Evolutionary conservation across 257 asterid genomes (phyloP), one percentile per base, ranked within the genome.

Genomic region (Avicennia marina): DNA sequence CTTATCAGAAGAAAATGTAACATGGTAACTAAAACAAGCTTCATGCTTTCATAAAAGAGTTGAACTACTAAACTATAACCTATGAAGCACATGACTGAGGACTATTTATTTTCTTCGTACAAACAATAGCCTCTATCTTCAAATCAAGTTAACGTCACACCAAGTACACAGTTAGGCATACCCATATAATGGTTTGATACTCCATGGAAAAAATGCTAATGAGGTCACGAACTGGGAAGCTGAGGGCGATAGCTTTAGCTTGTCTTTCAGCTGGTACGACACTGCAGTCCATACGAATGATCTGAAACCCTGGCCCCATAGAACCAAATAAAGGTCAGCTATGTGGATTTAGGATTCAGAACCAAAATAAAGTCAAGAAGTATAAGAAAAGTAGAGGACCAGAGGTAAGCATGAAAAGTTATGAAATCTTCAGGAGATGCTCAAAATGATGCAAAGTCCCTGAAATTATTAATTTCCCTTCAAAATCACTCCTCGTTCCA

Each of bases 271-370:
- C 78, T 83, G 94, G 75, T 90, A 90, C 11, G 96, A 87, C 60
- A 90, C 96, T 20, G 96, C 94, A 53, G 96, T 90, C 98, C 98
- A 90, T 21, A 88, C 98, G 54, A 87, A 90, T 58, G 96, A 90
- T 75, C 98, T 85, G 73, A 90, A 90, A 20, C 98, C 98, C 98
- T 90, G 89, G 63, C 80, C 64, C 64, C 66, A 69, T n/a, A n/a
- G n/a, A 81, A 56, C 41, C 58, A 62, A 17, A 15, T 6, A 54
- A 53, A 15, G n/a, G n/a, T n/a, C n/a, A n/a, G n/a, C n/a, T n/a
- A n/a, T n/a, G n/a, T n/a, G n/a, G n/a, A n/a, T n/a, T n/a, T n/a
- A n/a, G 34, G 34, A 51, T 24, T 39, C 42, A 31, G 41, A 68
- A 48, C 7, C 4, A 1, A 56, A 18, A 25, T 53, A 45, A 62